Conservation (phyloP, 2,329 filamentous ascomycete genomes). For the Fusarium kyushuense region DNA sequence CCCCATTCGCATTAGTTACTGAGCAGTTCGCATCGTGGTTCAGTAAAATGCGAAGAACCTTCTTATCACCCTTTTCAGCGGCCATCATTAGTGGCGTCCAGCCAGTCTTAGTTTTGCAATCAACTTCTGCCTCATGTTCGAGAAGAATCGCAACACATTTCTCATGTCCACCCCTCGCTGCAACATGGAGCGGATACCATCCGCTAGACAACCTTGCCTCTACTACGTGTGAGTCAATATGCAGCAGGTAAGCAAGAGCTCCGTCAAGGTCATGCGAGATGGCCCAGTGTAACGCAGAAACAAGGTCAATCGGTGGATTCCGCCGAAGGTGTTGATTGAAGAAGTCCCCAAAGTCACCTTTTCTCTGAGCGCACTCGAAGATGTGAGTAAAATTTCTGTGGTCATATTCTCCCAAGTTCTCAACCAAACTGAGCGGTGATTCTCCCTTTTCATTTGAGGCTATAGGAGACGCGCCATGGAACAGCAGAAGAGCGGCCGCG, state of each 20-base stretch:
- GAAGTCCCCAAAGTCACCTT: neutral
- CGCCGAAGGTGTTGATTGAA: neutral
- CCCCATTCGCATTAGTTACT: neutral
- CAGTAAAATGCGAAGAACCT: slow-evolving; percentile 2
- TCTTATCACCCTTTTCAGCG: slow-evolving; percentile 15
- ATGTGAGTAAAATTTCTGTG: neutral
- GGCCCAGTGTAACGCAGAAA: slow-evolving; percentile 2
- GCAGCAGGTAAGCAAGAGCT: slow-evolving; percentile 11
- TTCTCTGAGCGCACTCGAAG: slow-evolving; percentile 4
- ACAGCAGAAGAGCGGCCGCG: slow-evolving; percentile 18
- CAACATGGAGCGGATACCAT: slow-evolving; percentile 24
- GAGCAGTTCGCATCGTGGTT: neutral
- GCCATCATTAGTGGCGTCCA: slow-evolving; percentile 31
- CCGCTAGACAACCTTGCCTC: slow-evolving; percentile 7
- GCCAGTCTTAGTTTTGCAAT: slow-evolving; percentile 17
- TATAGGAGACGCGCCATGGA: slow-evolving; percentile 19
- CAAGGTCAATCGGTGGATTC: neutral
- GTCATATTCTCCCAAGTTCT: neutral
- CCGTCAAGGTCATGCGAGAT: slow-evolving; percentile 6
- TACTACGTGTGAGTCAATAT: slow-evolving; percentile 8
- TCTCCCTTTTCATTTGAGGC: slow-evolving; percentile 2
- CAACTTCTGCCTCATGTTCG: slow-evolving; percentile 11
- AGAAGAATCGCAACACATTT: slow-evolving; percentile 16
- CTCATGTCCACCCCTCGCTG: slow-evolving; percentile 6
- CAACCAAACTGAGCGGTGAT: neutral